A percentile compares a stretch with the other conserved stretches of the same genome.
Evolutionary conservation across 495 filamentous ascomycete genomes (phyloP).

Genomic region (Penicillium herquei): DNA sequence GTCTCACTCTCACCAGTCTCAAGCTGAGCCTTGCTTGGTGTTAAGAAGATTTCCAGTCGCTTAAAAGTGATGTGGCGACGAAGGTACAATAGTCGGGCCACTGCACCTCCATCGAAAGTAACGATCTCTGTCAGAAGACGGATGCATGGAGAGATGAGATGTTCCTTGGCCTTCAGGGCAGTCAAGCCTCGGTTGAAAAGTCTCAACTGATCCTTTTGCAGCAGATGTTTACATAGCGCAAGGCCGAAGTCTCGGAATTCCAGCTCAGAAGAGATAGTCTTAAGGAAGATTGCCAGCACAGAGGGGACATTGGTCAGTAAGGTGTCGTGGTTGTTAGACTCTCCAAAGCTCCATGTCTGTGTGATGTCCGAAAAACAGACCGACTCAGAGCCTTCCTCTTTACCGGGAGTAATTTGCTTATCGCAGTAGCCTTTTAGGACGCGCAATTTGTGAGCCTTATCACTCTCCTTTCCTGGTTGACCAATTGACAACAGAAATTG

Average conservation of each 20-base stretch:
- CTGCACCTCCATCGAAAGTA: constrained; percentile 75
- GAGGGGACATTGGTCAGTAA: constrained; percentile 73
- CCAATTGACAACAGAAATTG: constrained; percentile 66
- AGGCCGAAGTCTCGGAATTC: constrained; percentile 71
- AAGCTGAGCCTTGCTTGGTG: constrained; percentile 40
- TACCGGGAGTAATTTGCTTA: constrained; percentile 55
- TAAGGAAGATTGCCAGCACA: constrained; percentile 72
- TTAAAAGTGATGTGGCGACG: constrained; percentile 71
- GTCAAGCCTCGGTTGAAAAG: constrained; percentile 70
- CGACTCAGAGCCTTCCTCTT: constrained; percentile 53
- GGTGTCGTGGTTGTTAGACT: constrained; percentile 67
- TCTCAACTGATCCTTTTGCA: constrained; percentile 70
- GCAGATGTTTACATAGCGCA: constrained; percentile 67
- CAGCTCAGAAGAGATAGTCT: constrained; percentile 64
- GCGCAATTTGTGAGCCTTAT: constrained; percentile 48
- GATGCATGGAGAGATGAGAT: constrained; percentile 79
- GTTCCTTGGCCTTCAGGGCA: constrained; percentile 72
- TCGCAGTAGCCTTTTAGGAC: constrained; percentile 75
- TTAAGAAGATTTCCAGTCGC: constrained; percentile 57
- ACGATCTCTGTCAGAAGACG: constrained; percentile 76
- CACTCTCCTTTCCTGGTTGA: constrained; percentile 46
- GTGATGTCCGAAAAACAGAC: constrained; percentile 71
- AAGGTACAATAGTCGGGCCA: constrained; percentile 67
- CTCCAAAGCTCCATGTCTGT: constrained; percentile 74
- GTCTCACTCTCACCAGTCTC: constrained; percentile 53